phyloP scores from a whole-genome alignment of 2,329 filamentous ascomycete genomes.

The Kalmusia sp. region DNA sequence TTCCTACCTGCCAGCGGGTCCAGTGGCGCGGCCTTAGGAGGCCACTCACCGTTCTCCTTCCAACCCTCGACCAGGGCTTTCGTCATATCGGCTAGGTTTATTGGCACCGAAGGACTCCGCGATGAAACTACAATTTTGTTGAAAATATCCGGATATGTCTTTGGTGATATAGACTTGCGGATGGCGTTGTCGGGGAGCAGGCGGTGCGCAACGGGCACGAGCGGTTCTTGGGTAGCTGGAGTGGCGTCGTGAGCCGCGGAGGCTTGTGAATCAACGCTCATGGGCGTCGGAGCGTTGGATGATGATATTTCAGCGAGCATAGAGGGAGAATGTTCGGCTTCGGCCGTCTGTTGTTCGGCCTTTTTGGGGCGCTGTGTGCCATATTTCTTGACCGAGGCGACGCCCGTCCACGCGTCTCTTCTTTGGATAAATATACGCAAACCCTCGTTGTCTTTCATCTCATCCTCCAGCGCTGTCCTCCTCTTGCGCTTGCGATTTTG shows the following conservation, averaged over 20 bases:
- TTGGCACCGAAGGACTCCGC: conserved; percentile 83
- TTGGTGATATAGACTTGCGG: conserved; percentile 75
- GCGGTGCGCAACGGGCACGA: conserved; percentile 76
- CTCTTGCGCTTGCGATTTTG: conserved; percentile 47
- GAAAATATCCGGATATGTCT: conserved; percentile 82
- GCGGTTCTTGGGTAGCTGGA: conserved; percentile 40
- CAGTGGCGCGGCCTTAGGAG: conserved; percentile 65
- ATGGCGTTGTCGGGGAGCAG: conserved; percentile 78
- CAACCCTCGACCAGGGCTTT: conserved; percentile 84
- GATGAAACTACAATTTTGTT: conserved; percentile 84
- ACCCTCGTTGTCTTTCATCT: conserved; percentile 76
- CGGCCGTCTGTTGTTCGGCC: neutral
- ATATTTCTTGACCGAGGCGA: conserved; percentile 57
- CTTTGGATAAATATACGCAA: conserved; percentile 79
- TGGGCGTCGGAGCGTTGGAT: conserved; percentile 24
- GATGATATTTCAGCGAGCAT: conserved; percentile 48
- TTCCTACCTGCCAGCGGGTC: conserved; percentile 54
- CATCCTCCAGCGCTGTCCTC: conserved; percentile 45
- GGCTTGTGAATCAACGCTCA: conserved; percentile 7
- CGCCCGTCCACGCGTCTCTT: conserved; percentile 86
- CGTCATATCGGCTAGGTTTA: conserved; percentile 84
- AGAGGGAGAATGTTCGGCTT: neutral
- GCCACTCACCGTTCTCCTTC: conserved; percentile 95
- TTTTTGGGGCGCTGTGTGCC: conserved; percentile 14
- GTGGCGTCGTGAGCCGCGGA: neutral